phyloP scores from a whole-genome alignment of 2,329 filamentous ascomycete genomes.

The Mycocentrospora acerina region DNA sequence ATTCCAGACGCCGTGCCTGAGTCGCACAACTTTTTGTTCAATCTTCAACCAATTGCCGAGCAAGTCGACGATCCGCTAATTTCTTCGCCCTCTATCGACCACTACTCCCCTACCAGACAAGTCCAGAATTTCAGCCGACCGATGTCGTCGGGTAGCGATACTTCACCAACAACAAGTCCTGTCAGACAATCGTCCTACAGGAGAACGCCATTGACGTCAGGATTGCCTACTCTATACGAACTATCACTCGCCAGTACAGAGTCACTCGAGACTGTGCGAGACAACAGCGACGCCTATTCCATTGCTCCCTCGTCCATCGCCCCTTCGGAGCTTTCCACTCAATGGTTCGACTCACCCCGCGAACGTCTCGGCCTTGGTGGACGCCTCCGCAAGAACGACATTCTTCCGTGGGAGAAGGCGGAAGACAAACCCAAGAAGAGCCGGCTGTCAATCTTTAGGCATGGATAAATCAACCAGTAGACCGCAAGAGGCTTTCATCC shows the following conservation, averaged over 20 bases:
- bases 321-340: conserved; percentile 38
- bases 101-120: conserved; percentile 17
- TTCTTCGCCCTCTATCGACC: conserved; percentile 9
- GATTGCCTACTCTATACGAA: conserved; percentile 36
- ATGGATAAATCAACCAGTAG: too few relatives aligned
- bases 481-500: too few relatives aligned
- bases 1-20: conserved; percentile 21
- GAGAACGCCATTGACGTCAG: conserved; percentile 15
- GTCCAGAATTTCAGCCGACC: conserved; percentile 29
- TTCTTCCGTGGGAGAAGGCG: conserved; percentile 34
- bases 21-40: conserved; percentile 32
- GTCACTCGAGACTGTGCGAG: conserved; percentile 11
- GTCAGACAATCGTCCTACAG: conserved; percentile 13
- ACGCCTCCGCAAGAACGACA: conserved; percentile 34
- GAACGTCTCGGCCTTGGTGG: conserved; percentile 42
- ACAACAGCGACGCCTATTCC: conserved; percentile 21
- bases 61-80: conserved; percentile 10
- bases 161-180: conserved; percentile 11
- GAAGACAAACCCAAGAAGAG: conserved; percentile 26
- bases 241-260: conserved; percentile 31
- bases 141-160: conserved; percentile 7
- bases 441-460: conserved; percentile 29
- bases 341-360: conserved; percentile 38
- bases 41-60: conserved; percentile 7
- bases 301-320: conserved; percentile 34